Conservation (phyloP, 306 rosid genomes). For the Trifolium fragiferum region DNA sequence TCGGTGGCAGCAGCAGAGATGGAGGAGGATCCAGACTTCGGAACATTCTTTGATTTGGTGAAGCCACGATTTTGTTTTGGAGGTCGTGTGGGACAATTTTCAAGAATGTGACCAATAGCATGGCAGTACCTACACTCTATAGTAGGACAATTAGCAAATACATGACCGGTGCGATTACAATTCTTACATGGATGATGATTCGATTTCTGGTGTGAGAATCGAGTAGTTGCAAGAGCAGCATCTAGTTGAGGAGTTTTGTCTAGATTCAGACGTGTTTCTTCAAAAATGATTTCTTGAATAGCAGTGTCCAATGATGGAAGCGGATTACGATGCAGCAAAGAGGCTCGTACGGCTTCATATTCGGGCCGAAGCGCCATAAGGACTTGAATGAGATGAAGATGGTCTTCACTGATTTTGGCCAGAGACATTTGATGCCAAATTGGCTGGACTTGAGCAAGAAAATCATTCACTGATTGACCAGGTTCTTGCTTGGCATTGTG, state of each 20-base stretch:
- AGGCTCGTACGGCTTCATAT: neutral
- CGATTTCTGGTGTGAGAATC: neutral
- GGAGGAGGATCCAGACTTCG: neutral
- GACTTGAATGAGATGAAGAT: neutral
- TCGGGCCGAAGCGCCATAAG: neutral
- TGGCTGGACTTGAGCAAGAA: neutral
- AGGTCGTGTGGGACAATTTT: neutral
- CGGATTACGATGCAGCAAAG: neutral
- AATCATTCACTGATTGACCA: neutral
- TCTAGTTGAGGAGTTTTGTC: neutral
- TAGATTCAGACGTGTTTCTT: neutral
- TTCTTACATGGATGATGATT: neutral
- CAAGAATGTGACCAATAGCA: neutral
- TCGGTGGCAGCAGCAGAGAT: slow-evolving; percentile 3
- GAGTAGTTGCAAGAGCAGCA: neutral
- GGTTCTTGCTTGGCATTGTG: neutral
- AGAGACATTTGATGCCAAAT: neutral
- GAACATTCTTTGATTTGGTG: neutral
- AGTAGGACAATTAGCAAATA: neutral
- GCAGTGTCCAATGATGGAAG: neutral
- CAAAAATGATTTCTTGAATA: neutral
- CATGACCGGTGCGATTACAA: neutral
- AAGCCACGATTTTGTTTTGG: neutral
- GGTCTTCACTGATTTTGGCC: neutral
- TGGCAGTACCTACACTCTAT: neutral